These are phyloP conservation scores for Chlorociboria aeruginascens DNA, from an alignment of 495 filamentous ascomycete genomes.

Conservation along the genomic window DNA sequence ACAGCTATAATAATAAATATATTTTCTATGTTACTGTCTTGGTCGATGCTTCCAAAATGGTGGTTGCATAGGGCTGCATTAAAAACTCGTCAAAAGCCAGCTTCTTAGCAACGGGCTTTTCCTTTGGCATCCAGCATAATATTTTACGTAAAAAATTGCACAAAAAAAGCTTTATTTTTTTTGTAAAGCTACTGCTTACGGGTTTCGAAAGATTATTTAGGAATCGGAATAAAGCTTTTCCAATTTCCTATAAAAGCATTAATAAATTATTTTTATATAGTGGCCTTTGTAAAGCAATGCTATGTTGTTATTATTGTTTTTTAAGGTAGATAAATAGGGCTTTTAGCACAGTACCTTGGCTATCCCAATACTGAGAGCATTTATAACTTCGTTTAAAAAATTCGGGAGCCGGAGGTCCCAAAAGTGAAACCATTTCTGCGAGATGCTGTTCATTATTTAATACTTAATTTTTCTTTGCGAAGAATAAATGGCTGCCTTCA, in stretches of 20 bases:
- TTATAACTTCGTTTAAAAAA: conserved; percentile 18
- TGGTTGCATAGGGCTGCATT: conserved; percentile 13
- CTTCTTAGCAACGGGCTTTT: conserved; percentile 19
- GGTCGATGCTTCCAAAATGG: conserved; percentile 10
- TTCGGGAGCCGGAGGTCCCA: conserved; percentile 19
- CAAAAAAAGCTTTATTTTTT: conserved; percentile 14
- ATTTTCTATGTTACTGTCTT: conserved; percentile 12
- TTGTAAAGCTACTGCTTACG: conserved; percentile 17
- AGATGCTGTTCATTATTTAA: conserved; percentile 20
- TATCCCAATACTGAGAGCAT: conserved; percentile 19
- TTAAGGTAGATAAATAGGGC: conserved; percentile 6
- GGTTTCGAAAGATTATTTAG: conserved; percentile 22
- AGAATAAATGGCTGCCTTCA: conserved; percentile 19
- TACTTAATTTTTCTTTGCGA: conserved; percentile 10
- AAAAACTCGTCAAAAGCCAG: conserved; percentile 21
- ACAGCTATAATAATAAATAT: conserved; percentile 8
- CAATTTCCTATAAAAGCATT: conserved; percentile 22
- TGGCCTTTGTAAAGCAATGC: conserved; percentile 8
- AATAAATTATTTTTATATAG: conserved; percentile 11
- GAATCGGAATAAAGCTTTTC: conserved; percentile 22
- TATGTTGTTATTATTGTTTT: too few species aligned
- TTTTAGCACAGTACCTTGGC: conserved; percentile 13
- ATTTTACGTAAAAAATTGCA: conserved; percentile 18
- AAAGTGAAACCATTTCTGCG: conserved; percentile 20
- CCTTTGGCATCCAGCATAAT: conserved; percentile 21